These are phyloP conservation scores for Clarireedia homoeocarpa DNA, from an alignment of 2,329 filamentous ascomycete species.

Conservation along the genomic window DNA sequence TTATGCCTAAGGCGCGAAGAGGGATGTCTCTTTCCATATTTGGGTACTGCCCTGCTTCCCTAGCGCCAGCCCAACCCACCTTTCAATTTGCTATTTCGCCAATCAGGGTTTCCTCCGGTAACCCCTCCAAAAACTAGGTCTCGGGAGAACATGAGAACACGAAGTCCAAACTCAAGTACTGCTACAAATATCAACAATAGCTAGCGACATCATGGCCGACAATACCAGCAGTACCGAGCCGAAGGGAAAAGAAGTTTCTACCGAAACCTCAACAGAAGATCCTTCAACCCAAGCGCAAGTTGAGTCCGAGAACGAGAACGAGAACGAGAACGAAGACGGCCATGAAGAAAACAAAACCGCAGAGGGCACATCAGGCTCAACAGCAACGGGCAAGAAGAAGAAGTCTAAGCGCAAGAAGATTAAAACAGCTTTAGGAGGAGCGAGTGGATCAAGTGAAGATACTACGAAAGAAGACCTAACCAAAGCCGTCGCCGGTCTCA, in stretches of 20 bases:
- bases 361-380: slow-evolving; percentile 22
- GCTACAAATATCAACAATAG: neutral
- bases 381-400: slow-evolving; percentile 42
- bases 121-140: slow-evolving; percentile 2
- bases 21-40: too few species aligned
- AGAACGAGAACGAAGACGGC: slow-evolving; percentile 37
- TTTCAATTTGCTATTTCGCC: neutral
- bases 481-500: slow-evolving; percentile 37
- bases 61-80: neutral
- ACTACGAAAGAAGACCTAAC: slow-evolving; percentile 39
- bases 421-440: slow-evolving; percentile 32
- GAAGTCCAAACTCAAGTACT: too few species aligned
- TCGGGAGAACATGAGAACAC: too few species aligned
- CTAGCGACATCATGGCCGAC: slow-evolving; percentile 39
- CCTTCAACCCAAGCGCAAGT: slow-evolving; percentile 28
- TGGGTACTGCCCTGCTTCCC: too few species aligned
- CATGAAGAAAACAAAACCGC: slow-evolving; percentile 26
- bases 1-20: too few species aligned
- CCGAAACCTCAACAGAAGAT: slow-evolving; percentile 14
- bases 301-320: slow-evolving; percentile 29
- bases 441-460: slow-evolving; percentile 25
- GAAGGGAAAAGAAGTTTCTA: slow-evolving; percentile 36
- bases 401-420: slow-evolving; percentile 60
- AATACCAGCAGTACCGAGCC: slow-evolving; percentile 56
- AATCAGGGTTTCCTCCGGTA: neutral